Evolutionary conservation across 306 rosid species (phyloP).

Genomic region (Amphicarpaea edgeworthii): DNA sequence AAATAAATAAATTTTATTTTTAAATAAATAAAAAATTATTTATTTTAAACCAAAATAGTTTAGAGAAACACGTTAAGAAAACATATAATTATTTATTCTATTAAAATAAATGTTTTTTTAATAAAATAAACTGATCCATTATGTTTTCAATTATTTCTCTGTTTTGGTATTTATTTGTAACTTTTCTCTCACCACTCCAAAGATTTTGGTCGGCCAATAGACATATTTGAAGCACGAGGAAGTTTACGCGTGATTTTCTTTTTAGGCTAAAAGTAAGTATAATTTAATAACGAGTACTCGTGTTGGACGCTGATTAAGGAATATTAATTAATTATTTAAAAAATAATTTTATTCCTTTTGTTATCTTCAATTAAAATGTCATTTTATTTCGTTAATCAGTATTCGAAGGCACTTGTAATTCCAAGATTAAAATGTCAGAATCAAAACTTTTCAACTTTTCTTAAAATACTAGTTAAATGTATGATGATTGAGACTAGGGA

Average conservation of each 20-base stretch:
- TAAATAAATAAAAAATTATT: too few species aligned
- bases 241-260: constrained; percentile 18
- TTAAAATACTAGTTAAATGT: not conserved
- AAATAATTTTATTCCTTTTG: not conserved
- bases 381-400: not conserved
- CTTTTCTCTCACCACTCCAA: not conserved
- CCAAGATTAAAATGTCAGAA: constrained; percentile 2
- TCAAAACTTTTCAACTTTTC: constrained; percentile 8
- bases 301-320: constrained; percentile 2
- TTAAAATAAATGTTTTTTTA: too few species aligned
- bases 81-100: too few species aligned
- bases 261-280: not conserved
- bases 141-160: not conserved
- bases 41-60: too few species aligned
- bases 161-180: not conserved
- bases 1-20: too few species aligned
- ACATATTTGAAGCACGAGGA: not conserved
- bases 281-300: not conserved
- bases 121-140: too few species aligned
- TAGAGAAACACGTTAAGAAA: too few species aligned
- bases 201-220: not conserved
- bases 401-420: not conserved
- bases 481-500: constrained; percentile 29
- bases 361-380: not conserved
- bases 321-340: not conserved